Conservation (phyloP, 495 filamentous ascomycete genomes). For the Neurospora sp. region DNA sequence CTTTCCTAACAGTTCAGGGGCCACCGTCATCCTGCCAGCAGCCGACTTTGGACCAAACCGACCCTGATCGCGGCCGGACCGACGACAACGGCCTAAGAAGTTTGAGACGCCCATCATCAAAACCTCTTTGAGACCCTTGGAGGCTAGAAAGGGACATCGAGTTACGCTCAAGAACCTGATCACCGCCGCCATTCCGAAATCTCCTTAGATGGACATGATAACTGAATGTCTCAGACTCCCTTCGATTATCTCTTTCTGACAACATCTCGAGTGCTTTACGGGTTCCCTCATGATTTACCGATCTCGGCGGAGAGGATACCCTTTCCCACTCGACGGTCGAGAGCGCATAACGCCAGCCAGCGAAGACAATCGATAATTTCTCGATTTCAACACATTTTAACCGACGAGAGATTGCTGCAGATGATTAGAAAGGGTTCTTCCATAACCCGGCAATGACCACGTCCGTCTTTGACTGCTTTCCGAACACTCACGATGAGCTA, state of each 20-base stretch:
- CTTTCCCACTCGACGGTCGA: background rate
- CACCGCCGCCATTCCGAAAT: background rate
- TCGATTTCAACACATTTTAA: background rate
- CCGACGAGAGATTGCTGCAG: background rate
- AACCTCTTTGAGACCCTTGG: too few species aligned
- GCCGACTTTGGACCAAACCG: background rate
- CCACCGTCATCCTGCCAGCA: background rate
- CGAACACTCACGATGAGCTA: background rate
- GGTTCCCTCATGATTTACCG: background rate
- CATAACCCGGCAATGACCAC: background rate
- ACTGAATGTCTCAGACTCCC: background rate
- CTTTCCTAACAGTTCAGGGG: background rate
- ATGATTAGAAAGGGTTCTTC: background rate
- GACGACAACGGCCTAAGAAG: background rate
- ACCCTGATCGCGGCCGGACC: background rate
- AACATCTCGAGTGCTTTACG: background rate
- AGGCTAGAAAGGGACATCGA: background rate
- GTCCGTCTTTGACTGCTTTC: background rate
- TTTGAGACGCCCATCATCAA: background rate
- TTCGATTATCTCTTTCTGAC: background rate
- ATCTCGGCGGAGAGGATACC: background rate
- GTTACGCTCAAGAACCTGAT: background rate
- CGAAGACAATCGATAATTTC: background rate
- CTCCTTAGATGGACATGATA: background rate
- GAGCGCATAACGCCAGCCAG: background rate